Percentiles rank a stretch among this genome's conserved stretches.
Evolutionary conservation across 805 yeast genomes (phyloP).

Genomic region (Debaryomyces castellii): DNA sequence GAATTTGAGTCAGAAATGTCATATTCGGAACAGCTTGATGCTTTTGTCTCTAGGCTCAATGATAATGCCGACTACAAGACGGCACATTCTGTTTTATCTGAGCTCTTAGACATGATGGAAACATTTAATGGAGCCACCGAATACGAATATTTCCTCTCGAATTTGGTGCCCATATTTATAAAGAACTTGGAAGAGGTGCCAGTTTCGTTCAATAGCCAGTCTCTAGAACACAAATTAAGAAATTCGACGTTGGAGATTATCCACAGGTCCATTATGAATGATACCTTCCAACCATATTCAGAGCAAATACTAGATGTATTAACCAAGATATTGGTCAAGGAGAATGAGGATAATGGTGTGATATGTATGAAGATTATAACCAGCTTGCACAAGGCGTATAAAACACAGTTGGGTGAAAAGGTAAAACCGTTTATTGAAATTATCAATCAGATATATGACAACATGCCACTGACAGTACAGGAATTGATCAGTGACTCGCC

Average conservation of each 20-base stretch:
- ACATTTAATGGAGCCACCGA: constrained; percentile 79
- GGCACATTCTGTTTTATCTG: constrained; percentile 71
- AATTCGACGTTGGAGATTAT: constrained; percentile 74
- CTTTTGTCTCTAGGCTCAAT: constrained; percentile 64
- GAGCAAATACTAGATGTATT: constrained; percentile 57
- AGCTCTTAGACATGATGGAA: constrained; percentile 83
- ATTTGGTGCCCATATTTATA: constrained; percentile 68
- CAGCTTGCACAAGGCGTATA: constrained; percentile 81
- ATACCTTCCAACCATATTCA: constrained; percentile 72
- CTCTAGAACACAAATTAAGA: constrained; percentile 78
- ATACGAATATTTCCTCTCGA: constrained; percentile 71
- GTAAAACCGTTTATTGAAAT: constrained; percentile 79
- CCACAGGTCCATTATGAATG: constrained; percentile 81
- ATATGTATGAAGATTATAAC: constrained; percentile 86
- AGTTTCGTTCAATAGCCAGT: constrained; percentile 60
- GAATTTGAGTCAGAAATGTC: constrained; percentile 27
- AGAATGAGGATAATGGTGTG: constrained; percentile 95
- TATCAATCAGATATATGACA: constrained; percentile 73
- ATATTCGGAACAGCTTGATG: constrained; percentile 59
- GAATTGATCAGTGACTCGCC: constrained; percentile 49
- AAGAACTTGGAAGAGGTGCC: constrained; percentile 66
- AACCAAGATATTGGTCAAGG: constrained; percentile 60
- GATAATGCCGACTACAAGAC: constrained; percentile 55
- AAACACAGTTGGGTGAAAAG: constrained; percentile 59
- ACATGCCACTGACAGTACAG: constrained; percentile 72